Base-by-base conservation (phyloP, 768 basidiomycete genomes). In the Rhizopogon rudus region DNA sequence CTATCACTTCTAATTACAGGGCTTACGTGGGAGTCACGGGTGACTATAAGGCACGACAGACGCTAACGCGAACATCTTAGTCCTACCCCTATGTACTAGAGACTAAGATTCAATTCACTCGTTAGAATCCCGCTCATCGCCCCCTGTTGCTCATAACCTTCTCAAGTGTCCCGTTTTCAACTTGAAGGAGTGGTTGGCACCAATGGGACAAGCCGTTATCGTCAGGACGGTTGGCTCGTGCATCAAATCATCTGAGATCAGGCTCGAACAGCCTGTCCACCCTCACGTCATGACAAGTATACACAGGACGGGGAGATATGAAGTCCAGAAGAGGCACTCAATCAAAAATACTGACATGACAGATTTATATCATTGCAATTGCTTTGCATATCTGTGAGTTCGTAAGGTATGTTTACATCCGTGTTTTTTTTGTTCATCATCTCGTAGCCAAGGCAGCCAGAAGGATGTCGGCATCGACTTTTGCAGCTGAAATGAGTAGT, bases 391-490 rank as follows among this genome's bases (percentile, higher is more conserved):
- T 44, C 39, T 33, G 22, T 29, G 16, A 6, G 17, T 22, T 17
- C 25, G 28, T 33, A 29, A 45, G 20, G 35, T 35, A 54, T 17
- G 43, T 39, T 51, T 40, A 43, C 40, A 20, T 39, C 17, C 12
- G 13, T 33, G 43, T 40, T 39, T 35, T 44, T 17, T 35, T 44
- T 17, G 41, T 29, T 52, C 17, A 25, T 65, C 49, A 70, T 44
- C 77, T 69, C 9, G 74, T 72, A 14, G 81, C 83, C 44, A 86
- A 67, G 12, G 84, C 80, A 7, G 82, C 75, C 17, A 86, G 67
- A 37, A 86, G 71, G 28, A 81, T 80, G 60, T 86, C 84, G 55
- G 81, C 81, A 60, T 84, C 83, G 44, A 81, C 74, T 73, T 84
- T 86, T 52, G 85, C 86, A 53, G 81, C 85, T 86, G 43, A 9